Base-by-base conservation (phyloP, 1,284 basidiomycete species). In the Trichosporon inkin region DNA sequence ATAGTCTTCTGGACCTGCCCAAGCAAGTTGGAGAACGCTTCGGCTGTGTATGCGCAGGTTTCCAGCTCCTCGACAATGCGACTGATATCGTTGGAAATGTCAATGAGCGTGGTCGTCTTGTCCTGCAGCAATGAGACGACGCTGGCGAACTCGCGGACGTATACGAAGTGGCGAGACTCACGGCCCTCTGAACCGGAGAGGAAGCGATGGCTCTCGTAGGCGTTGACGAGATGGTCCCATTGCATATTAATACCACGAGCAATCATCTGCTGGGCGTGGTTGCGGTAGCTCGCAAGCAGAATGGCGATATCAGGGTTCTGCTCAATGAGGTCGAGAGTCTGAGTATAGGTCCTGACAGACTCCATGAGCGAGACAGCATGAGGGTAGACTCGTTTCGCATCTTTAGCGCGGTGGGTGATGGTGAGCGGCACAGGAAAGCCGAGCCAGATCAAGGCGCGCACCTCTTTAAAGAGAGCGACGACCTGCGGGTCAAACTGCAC, bases 321-420 rank as follows among this genome's bases (percentile, higher is more conserved):
- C 72, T 94, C 88, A 67, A 98, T 87, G 68, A 96, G 80, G 69
- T 91, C 90, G 71, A 94, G 80, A 0, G 92, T 96, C 81, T 98
- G 95, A 16, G 90, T 90, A 78, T 98, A 97, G 20, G 92, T 98
- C 70, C 94, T 82, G 13, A 98, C 92, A 0, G 93, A 95, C 81
- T 99, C 94, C 93, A 98, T 97, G 76, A 99, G 80, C 73, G 91
- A 94, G 62, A 98, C 95, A 2, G 96, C 96, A 80, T 97, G 92
- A 0, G 95, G 94, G 74, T 99, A 98, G 52, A 99, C 92, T 67
- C 93, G 83, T 81, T 97, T 98, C 64, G 94, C 94, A 70, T 99
- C 94, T 80, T 96, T 98, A 41, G 96, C 95, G 82, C 96, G 88
- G 74, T 95, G 97, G 69, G 87, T 89, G 69, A 92, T 93, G 57